Percentiles rank a stretch among this genome's conserved stretches.
Conservation (phyloP, 371 early-diverging fungal genomes). For the Funneliformis caledonium region DNA sequence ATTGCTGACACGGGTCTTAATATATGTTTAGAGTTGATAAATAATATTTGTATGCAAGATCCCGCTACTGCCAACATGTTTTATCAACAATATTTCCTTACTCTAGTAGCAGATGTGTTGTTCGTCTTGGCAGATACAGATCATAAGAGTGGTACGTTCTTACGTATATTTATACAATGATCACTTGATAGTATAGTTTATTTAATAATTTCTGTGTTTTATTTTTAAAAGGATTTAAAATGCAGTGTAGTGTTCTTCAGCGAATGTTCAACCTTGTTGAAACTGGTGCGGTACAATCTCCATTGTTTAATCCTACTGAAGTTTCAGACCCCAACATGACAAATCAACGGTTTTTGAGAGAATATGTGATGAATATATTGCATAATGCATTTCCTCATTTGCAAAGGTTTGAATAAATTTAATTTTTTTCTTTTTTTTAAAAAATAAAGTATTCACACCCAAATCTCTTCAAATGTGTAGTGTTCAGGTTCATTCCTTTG, state of each 20-base stretch:
- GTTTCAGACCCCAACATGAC: constrained; percentile 73
- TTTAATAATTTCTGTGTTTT: neutral
- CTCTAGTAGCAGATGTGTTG: constrained; percentile 92
- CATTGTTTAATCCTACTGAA: constrained; percentile 76
- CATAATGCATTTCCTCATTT: constrained; percentile 93
- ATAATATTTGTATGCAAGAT: constrained; percentile 76
- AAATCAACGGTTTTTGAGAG: constrained; percentile 79
- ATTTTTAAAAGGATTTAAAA: constrained; percentile 77
- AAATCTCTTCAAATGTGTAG: constrained; percentile 49
- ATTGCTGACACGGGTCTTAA: constrained; percentile 91
- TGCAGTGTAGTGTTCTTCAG: constrained; percentile 87
- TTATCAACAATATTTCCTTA: constrained; percentile 88
- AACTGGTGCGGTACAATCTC: constrained; percentile 78
- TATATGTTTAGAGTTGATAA: constrained; percentile 86
- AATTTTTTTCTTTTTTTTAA: neutral
- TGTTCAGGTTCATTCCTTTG: constrained; percentile 86
- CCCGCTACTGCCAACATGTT: constrained; percentile 82
- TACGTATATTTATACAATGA: neutral
- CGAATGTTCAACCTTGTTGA: constrained; percentile 89
- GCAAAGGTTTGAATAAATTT: constrained; percentile 61
- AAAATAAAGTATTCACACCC: constrained; percentile 1
- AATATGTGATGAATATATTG: constrained; percentile 81
- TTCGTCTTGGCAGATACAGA: constrained; percentile 95
- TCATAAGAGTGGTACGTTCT: constrained; percentile 90
- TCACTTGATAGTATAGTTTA: neutral